These are phyloP conservation scores for Lophiotrema nucula DNA, from an alignment of 495 filamentous ascomycete species.

Conservation along the genomic window DNA sequence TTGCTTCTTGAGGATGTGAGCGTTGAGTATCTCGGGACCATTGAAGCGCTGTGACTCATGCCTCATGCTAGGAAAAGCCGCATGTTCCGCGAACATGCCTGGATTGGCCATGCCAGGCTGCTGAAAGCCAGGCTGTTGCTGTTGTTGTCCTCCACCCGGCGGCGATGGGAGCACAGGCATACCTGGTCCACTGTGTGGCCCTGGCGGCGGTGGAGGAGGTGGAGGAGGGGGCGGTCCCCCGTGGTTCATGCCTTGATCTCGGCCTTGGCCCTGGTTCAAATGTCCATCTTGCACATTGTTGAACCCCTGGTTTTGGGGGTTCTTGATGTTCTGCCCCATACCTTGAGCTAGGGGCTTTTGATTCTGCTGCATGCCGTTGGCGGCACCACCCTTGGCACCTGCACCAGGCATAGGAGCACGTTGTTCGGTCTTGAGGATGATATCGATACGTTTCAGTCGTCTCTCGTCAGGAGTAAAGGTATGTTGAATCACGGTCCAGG, in stretches of 20 bases:
- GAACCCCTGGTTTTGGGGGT: background rate
- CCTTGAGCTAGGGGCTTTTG: background rate
- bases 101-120: background rate
- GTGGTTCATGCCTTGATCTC: background rate
- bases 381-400: background rate
- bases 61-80: background rate
- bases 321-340: background rate
- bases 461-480: background rate
- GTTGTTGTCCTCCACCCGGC: background rate
- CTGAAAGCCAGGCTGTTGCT: background rate
- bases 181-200: too few species aligned
- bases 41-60: background rate
- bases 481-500: background rate
- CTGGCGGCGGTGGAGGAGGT: background rate
- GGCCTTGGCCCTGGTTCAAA: too few species aligned
- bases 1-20: slow-evolving; percentile 1
- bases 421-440: slow-evolving; percentile 17
- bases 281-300: background rate
- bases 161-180: background rate
- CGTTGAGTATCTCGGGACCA: background rate
- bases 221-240: background rate
- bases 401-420: background rate
- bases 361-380: background rate
- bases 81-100: background rate
- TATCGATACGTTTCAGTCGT: slow-evolving; percentile 5